Conservation (phyloP, 257 asterid species). For the Fraxinus americana region DNA sequence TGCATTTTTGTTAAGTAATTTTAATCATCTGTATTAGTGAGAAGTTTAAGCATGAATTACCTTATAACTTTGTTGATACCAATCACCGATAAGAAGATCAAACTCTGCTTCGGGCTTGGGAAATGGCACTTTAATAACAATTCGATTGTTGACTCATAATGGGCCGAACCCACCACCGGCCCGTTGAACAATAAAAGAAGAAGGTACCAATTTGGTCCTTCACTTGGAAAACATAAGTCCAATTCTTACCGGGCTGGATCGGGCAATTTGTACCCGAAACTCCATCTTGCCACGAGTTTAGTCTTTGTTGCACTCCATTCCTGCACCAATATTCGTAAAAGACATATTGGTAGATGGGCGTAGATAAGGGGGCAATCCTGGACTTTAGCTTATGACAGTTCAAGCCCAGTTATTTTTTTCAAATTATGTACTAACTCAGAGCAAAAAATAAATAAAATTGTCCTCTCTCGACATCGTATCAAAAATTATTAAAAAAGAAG, state of each 20-base stretch:
- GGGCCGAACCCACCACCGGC: conserved; percentile 66
- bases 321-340: conserved; percentile 19
- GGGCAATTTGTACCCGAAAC: conserved; percentile 61
- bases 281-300: conserved; percentile 67
- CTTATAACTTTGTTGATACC: conserved; percentile 54
- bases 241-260: conserved; percentile 46
- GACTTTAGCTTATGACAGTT: too few relatives aligned
- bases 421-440: too few relatives aligned
- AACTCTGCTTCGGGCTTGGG: conserved; percentile 47
- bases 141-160: conserved; percentile 41
- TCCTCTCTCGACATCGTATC: too few relatives aligned
- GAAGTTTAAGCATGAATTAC: conserved; percentile 25
- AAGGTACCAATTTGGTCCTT: conserved; percentile 64
- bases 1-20: too few relatives aligned
- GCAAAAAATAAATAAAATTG: too few relatives aligned
- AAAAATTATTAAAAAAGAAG: too few relatives aligned
- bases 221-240: conserved; percentile 55
- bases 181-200: conserved; percentile 38
- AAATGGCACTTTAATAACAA: conserved; percentile 34
- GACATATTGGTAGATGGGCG: too few relatives aligned
- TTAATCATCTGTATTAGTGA: too few relatives aligned
- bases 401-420: too few relatives aligned
- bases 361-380: too few relatives aligned
- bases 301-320: conserved; percentile 61
- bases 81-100: conserved; percentile 70